Evolutionary conservation across 1,284 basidiomycete genomes (phyloP).

Genomic region (Ustanciosporium gigantosporum): DNA sequence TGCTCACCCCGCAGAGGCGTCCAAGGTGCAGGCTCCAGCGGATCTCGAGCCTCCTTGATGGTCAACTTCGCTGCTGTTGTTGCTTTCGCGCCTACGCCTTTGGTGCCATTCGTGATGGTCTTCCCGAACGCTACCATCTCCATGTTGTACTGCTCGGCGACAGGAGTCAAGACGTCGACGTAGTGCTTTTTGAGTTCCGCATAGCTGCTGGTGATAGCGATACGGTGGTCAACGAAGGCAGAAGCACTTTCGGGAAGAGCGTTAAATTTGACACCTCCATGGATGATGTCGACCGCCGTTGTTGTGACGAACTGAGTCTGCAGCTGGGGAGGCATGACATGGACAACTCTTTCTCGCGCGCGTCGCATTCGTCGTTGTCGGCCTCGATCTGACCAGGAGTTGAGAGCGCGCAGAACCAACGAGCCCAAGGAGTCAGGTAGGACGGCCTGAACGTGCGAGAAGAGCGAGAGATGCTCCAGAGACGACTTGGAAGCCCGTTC

Average conservation of each 20-base stretch:
- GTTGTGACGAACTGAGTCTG: conserved; percentile 69
- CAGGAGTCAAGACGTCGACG: conserved; percentile 63
- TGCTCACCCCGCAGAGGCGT: conserved; percentile 64
- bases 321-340: conserved; percentile 27
- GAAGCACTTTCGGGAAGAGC: conserved; percentile 68
- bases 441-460: conserved; percentile 9
- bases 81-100: conserved; percentile 1
- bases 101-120: conserved; percentile 5
- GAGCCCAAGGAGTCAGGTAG: conserved; percentile 21
- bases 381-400: conserved; percentile 22
- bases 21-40: conserved; percentile 67
- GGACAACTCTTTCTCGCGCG: conserved; percentile 11
- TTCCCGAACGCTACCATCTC: conserved; percentile 61
- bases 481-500: conserved; percentile 38
- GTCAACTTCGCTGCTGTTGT: conserved; percentile 15
- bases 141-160: conserved; percentile 65
- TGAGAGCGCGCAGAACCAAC: conserved; percentile 11
- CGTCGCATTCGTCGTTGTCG: conserved; percentile 18
- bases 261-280: conserved; percentile 72
- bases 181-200: conserved; percentile 64
- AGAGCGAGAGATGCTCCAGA: conserved; percentile 11
- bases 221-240: conserved; percentile 69
- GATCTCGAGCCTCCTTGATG: conserved; percentile 65
- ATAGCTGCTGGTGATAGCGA: conserved; percentile 66
- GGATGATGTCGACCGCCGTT: conserved; percentile 71